Evolutionary conservation across 139 green algal genomes (phyloP).

Genomic region (Diplosphaera chodatii): DNA sequence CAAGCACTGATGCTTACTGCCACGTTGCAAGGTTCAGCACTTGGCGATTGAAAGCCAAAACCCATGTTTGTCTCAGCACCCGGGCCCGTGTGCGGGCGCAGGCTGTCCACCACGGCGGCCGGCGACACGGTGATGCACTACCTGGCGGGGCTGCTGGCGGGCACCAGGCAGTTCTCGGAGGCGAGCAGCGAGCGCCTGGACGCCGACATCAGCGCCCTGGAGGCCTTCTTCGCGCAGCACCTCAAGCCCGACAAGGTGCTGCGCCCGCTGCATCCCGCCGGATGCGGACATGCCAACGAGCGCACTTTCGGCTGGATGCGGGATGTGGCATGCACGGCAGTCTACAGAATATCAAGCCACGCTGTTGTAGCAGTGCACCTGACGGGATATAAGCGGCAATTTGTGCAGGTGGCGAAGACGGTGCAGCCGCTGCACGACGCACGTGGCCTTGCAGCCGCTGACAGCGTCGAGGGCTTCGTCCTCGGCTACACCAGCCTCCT

Average conservation of each 20-base stretch:
- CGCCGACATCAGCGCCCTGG: slow-evolving; percentile 29
- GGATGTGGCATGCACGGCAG: no score
- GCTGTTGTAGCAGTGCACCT: no score
- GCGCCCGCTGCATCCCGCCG: no score
- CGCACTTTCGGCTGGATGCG: no score
- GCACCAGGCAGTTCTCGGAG: slow-evolving; percentile 17
- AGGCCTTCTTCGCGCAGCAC: slow-evolving; percentile 45
- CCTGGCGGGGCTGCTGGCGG: slow-evolving; percentile 36
- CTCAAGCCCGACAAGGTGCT: slow-evolving; percentile 33
- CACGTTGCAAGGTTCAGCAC: no score
- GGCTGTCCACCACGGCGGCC: slow-evolving; percentile 37
- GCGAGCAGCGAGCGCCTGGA: slow-evolving; percentile 18
- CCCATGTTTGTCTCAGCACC: no score
- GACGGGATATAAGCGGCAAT: no score
- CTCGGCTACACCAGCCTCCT: slow-evolving; percentile 62
- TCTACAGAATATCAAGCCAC: no score
- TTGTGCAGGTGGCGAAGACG: slow-evolving; percentile 26
- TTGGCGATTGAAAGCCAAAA: no score
- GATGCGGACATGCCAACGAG: no score
- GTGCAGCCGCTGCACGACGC: slow-evolving; percentile 44
- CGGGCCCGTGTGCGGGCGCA: no score
- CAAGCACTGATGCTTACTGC: no score
- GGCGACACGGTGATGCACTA: slow-evolving; percentile 44
- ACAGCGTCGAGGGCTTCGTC: slow-evolving; percentile 57
- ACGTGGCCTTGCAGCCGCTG: slow-evolving; percentile 39